These are phyloP conservation scores for Penicillium cinerascens DNA, from an alignment of 495 filamentous ascomycete genomes.

Conservation along the genomic window DNA sequence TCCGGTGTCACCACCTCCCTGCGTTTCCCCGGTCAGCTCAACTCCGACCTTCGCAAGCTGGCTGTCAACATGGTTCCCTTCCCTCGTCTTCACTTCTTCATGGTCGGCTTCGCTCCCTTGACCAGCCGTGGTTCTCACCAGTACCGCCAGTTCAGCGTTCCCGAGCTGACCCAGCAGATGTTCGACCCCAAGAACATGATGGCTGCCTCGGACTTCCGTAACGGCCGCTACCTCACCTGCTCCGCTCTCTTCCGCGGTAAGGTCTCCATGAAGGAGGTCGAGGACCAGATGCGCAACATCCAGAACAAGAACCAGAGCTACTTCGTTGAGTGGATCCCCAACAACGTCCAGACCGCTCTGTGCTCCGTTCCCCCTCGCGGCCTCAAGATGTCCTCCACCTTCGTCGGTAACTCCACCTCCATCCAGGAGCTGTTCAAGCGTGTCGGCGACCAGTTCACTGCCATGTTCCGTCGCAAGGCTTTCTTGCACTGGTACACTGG, in stretches of 20 bases:
- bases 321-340: constrained; percentile 99
- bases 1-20: constrained; percentile 98
- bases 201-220: constrained; percentile 99
- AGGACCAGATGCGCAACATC: constrained; percentile 99
- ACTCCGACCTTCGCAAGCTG: constrained; percentile 99
- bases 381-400: constrained; percentile 99
- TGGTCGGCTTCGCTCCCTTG: constrained; percentile 99
- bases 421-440: constrained; percentile 99
- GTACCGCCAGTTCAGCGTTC: constrained; percentile 96
- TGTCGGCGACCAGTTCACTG: constrained; percentile 98
- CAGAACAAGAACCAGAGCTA: constrained; percentile 99
- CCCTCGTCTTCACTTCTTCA: constrained; percentile 99
- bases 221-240: constrained; percentile 99
- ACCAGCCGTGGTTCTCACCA: constrained; percentile 91
- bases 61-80: constrained; percentile 99
- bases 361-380: constrained; percentile 98
- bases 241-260: constrained; percentile 99
- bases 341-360: constrained; percentile 99
- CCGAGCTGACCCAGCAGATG: constrained; percentile 99
- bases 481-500: constrained; percentile 99
- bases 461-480: constrained; percentile 99
- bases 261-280: constrained; percentile 99
- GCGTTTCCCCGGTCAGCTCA: constrained; percentile 98
- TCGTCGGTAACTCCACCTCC: constrained; percentile 98
- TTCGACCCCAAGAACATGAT: constrained; percentile 99